Conservation (phyloP, 345 rosid species). For the Cochlearia excelsa region DNA sequence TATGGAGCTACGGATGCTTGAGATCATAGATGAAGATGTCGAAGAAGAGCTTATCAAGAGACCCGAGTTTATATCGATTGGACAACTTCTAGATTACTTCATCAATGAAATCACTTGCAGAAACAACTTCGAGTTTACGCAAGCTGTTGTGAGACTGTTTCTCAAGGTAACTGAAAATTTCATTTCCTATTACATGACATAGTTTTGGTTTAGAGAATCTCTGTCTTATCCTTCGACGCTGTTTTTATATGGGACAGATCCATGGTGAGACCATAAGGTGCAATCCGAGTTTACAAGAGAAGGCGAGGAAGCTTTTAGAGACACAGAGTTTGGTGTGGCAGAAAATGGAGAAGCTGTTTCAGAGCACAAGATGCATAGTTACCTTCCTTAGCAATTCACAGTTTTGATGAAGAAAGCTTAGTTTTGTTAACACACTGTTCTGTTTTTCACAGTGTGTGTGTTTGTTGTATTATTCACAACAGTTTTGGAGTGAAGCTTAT, state of each 20-base stretch:
- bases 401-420: conserved; percentile 40
- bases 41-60: conserved; percentile 58
- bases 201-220: background rate
- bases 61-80: conserved; percentile 60
- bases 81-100: conserved; percentile 76
- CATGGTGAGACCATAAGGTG: conserved; percentile 82
- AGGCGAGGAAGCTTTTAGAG: conserved; percentile 68
- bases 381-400: conserved; percentile 91
- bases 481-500: too few relatives aligned
- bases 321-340: conserved; percentile 74
- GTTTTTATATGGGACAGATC: conserved; percentile 47
- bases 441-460: background rate
- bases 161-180: conserved; percentile 59
- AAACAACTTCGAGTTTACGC: conserved; percentile 86
- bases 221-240: background rate
- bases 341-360: conserved; percentile 77
- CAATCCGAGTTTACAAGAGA: conserved; percentile 60
- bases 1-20: conserved; percentile 86
- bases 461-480: too few relatives aligned
- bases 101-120: conserved; percentile 60
- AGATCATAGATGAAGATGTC: conserved; percentile 71
- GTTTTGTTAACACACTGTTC: conserved; percentile 1
- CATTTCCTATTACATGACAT: conserved; percentile 7
- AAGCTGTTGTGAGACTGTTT: conserved; percentile 77
- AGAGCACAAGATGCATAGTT: conserved; percentile 83